Conservation (phyloP, 2,329 filamentous ascomycete species). For the Trichoderma sp. region DNA sequence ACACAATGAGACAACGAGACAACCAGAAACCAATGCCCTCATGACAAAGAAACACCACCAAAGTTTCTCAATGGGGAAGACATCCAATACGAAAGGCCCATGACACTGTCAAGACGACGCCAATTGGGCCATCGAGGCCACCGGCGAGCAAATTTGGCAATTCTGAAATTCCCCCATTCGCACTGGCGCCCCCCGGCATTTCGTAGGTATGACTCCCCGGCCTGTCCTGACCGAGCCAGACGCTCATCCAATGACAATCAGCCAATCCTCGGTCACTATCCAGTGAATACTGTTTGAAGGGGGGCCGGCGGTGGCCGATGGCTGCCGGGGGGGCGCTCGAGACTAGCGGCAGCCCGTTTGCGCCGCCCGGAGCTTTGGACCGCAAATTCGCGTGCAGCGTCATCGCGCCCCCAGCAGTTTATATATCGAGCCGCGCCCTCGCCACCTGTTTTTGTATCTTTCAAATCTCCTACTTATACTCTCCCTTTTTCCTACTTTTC, state of each 20-base stretch:
- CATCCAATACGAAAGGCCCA: not conserved
- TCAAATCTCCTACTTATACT: not conserved
- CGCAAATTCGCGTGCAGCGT: not conserved
- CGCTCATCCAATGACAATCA: no score
- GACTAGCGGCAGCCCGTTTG: conserved; percentile 16
- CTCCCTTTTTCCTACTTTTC: not conserved
- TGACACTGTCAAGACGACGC: not conserved
- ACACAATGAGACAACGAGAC: no score
- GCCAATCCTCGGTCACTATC: no score
- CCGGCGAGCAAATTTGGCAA: conserved; percentile 25
- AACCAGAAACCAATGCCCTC: not conserved
- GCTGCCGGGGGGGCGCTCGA: conserved; percentile 1
- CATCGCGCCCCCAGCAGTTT: not conserved
- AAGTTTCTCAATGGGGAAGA: not conserved
- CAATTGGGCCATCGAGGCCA: conserved; percentile 8
- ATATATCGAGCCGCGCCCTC: conserved; percentile 15
- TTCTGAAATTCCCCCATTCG: conserved; percentile 20
- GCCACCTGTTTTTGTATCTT: conserved; percentile 3
- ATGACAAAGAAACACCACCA: not conserved
- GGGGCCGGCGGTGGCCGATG: conserved; percentile 28
- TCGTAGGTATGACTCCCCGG: conserved; percentile 21
- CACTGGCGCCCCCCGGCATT: conserved; percentile 9
- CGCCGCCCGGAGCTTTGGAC: conserved; percentile 11
- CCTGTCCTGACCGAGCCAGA: not conserved
- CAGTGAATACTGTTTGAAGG: not conserved